Evolutionary conservation across 2,329 filamentous ascomycete genomes (phyloP), one percentile per base, ranked within the genome.

Genomic region (Verticillium isaacii): DNA sequence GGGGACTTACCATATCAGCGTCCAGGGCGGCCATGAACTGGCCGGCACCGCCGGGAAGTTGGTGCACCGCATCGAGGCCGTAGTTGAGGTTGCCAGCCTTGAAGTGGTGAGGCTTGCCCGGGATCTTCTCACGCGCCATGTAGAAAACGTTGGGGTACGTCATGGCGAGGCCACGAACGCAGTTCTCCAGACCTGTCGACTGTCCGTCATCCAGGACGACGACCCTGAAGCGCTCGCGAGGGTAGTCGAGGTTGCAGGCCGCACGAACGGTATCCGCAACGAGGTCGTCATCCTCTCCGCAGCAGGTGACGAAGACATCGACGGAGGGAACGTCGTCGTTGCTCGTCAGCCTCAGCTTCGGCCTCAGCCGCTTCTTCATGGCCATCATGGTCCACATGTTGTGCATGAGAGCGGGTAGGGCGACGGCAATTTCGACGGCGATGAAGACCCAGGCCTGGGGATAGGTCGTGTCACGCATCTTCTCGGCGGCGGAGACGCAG

Each of bases 61-160:
- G 68, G 17, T 77, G 75, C 5, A 80, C 76, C 60, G 80, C 76
- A 17, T 85, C 80, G 23, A 85, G 72, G 37, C 83, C 86, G 61
- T 85, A 83, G 72, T 87, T 88, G 59, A 89, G 74, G 68, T 89
- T 89, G 58, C 86, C 85, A 1, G 86, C 85, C 75, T 89, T 89
- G 77, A 85, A 88, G 68, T 85, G 82, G 66, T 84, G 78, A 1
- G 80, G 80, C 37, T 78, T 73, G 8, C 79, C 79, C 4, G 78
- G 78, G 55, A 75, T 73, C 72, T 82, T 82, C 39, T 76, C 73
- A 17, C 83, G 80, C 2, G 82, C 78, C 68, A 82, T 77, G 71
- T 86, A 86, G 65, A 76, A 78, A 8, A 85, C 69, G 62, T 86
- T 84, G 15, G 77, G 76, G 61, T 77, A 82, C 9, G 72, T 73